Evolutionary conservation across 306 rosid species (phyloP), one percentile per base, ranked within the genome.

Genomic region (Sophora flavescens): DNA sequence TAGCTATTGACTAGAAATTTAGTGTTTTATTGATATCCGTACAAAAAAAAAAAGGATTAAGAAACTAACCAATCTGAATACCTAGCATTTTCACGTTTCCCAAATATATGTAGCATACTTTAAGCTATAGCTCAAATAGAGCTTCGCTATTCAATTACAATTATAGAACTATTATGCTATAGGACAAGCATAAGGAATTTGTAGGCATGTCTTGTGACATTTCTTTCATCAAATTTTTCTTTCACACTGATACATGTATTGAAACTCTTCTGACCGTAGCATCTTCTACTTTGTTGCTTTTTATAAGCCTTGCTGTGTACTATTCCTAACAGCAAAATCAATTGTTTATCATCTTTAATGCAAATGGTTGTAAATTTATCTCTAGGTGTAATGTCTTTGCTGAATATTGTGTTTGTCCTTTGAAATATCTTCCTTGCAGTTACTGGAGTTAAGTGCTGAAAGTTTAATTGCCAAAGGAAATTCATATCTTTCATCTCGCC

Each of bases 401-500:
- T 80, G 51, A 81, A 74, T 54, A 8, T 64, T n/a, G n/a, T 9
- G 48, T 10, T 42, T 41, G 28, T 59, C 76, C 80, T 67, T 59
- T 54, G 15, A 17, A 78, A 72, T 38, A 59, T 62, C 32, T 30
- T 51, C 76, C 39, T 77, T 78, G 85, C 93, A 93, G 97, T 75
- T 91, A 76, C 72, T 91, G 86, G 87, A 87, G 80, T 77, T 93
- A 68, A 83, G 71, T 80, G 73, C 79, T 75, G 86, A 72, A 68
- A 90, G 78, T 60, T 83, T 88, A 79, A 87, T 91, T 75, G 68
- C 87, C 53, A 74, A 85, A 63, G 98, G 94, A 75, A 84, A 84
- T 48, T 63, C 86, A n/a, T 32, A 51, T 78, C 12, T 83, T 54
- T 86, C 89, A 35, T 30, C 85, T 50, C 86, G 87, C 12, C 85